These are phyloP conservation scores for Dentipellis fragilis DNA, from an alignment of 768 basidiomycete species.

Conservation along the genomic window DNA sequence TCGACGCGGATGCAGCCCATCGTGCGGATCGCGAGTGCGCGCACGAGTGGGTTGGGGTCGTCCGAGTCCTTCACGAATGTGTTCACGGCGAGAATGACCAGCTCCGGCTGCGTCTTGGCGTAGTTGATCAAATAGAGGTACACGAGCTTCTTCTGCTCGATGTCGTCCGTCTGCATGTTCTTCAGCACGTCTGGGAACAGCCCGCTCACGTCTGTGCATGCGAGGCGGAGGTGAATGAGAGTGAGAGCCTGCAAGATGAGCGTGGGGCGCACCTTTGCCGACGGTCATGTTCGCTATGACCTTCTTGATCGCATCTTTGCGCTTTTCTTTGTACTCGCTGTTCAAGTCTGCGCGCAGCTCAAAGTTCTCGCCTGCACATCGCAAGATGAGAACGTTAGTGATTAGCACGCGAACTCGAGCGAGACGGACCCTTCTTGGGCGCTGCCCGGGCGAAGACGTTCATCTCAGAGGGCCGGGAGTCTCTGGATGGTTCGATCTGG, in stretches of 20 bases:
- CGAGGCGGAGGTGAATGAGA: neutral
- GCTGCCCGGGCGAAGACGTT: constrained; percentile 1
- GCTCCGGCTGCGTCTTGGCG: constrained; percentile 96
- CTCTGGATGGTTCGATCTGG: too few species aligned
- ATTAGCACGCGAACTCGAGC: neutral
- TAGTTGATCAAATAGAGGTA: constrained; percentile 99
- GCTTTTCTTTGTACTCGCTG: constrained; percentile 88
- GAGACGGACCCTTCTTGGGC: neutral
- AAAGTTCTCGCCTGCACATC: constrained; percentile 75
- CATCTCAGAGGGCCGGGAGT: neutral
- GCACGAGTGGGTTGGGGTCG: constrained; percentile 92
- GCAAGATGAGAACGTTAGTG: neutral
- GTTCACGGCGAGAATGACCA: constrained; percentile 97
- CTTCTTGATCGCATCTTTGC: constrained; percentile 97
- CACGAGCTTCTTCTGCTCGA: constrained; percentile 99
- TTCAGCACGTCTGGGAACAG: constrained; percentile 97
- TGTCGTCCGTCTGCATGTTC: constrained; percentile 99
- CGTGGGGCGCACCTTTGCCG: constrained; percentile 66
- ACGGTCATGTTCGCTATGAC: constrained; percentile 99
- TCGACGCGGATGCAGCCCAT: constrained; percentile 97
- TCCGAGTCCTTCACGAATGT: constrained; percentile 98
- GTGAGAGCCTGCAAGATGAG: neutral
- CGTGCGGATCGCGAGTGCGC: constrained; percentile 92
- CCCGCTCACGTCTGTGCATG: constrained; percentile 69
- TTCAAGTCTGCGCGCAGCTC: constrained; percentile 96